phyloP scores from a whole-genome alignment of 768 basidiomycete species.

The Termitomyces sp. region DNA sequence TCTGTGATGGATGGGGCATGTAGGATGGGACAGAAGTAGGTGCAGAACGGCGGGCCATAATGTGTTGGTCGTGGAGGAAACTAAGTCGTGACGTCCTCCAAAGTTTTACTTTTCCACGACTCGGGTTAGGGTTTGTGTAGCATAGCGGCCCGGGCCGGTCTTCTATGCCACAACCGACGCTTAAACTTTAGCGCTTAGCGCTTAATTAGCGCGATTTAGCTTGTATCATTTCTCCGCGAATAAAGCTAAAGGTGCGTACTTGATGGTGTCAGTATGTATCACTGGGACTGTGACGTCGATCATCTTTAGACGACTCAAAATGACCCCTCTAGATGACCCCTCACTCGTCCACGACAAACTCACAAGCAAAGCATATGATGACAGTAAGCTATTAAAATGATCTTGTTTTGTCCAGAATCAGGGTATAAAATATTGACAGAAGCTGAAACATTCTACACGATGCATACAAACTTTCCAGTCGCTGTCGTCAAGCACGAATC shows the following conservation, averaged over 20 bases:
- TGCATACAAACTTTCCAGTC: neutral
- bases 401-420: neutral
- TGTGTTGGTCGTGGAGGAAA: slow-evolving; percentile 1
- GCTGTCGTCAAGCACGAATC: neutral
- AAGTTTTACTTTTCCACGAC: slow-evolving; percentile 13
- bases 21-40: slow-evolving; percentile 51
- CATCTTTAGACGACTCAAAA: neutral
- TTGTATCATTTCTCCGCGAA: neutral
- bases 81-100: slow-evolving; percentile 4
- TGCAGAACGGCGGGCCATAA: slow-evolving; percentile 64
- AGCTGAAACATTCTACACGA: neutral
- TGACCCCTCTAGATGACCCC: neutral
- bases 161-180: neutral
- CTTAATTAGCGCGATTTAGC: neutral
- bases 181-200: neutral
- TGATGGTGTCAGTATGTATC: neutral
- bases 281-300: neutral
- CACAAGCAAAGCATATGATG: neutral
- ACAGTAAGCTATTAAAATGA: neutral
- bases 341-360: neutral
- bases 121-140: slow-evolving; percentile 5
- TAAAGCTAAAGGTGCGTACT: neutral
- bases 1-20: slow-evolving; percentile 41
- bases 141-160: neutral
- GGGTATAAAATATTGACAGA: neutral